Conservation (phyloP, 768 basidiomycete species). For the Russula abietina region DNA sequence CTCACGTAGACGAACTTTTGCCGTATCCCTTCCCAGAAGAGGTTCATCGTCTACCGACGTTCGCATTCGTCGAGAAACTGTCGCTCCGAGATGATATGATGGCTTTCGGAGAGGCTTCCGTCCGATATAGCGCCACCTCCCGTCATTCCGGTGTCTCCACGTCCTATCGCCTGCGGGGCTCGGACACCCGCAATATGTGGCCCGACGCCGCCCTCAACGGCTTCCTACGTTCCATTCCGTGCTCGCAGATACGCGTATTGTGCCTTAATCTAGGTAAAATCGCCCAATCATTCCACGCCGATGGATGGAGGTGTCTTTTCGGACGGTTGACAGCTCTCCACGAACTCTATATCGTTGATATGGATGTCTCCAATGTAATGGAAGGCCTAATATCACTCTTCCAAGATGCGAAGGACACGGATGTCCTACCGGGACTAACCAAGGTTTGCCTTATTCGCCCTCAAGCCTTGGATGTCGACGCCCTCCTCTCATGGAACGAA, state of each 20-base stretch:
- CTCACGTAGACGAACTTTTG: conserved; percentile 18
- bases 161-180: conserved; percentile 19
- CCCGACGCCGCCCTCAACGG: conserved; percentile 19
- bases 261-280: conserved; percentile 15
- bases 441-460: conserved; percentile 16
- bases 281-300: conserved; percentile 10
- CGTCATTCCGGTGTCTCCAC: conserved; percentile 21
- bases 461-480: conserved; percentile 14
- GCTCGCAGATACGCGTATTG: conserved; percentile 15
- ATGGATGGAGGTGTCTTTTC: conserved; percentile 19
- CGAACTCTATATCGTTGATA: conserved; percentile 16
- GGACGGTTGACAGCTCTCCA: conserved; percentile 11
- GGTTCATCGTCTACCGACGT: conserved; percentile 7
- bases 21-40: conserved; percentile 20
- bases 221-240: conserved; percentile 20
- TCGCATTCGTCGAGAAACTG: conserved; percentile 17
- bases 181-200: conserved; percentile 12
- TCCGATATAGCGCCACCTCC: conserved; percentile 23
- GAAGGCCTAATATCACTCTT: background rate
- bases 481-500: conserved; percentile 11
- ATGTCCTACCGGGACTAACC: background rate
- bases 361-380: conserved; percentile 17
- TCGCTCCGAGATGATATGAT: conserved; percentile 19
- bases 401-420: background rate
- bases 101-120: conserved; percentile 16